Evolutionary conservation across 2,329 filamentous ascomycete species (phyloP), one percentile per base, ranked within the genome.

Genomic region (Pseudogymnoascus sp.): DNA sequence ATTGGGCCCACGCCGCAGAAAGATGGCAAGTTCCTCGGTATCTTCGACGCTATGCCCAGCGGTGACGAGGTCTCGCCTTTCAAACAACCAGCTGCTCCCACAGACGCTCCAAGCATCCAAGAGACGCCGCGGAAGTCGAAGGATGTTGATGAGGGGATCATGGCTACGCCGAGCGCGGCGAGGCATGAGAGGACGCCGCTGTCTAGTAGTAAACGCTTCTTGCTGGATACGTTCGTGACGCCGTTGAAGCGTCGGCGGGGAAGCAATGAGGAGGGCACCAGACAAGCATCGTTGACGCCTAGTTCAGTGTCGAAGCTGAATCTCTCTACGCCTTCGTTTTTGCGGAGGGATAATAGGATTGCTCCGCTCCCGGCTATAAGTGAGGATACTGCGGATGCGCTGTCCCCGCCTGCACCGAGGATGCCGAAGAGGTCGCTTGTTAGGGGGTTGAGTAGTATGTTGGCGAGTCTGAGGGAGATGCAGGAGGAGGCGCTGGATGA

Each of bases 1-100:
- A 83, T 95, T 66, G 89, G 89, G 2, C 90, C 90, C 1, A 95
- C 90, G 11, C 90, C 90, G 2, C 90, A 93, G 71, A 85, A 86
- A 66, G 88, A 93, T 72, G 90, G 90, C 29, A 84, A 84, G 18
- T 86, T 92, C 0, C 79, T 95, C 2, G 89, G 90, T 4, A 76
- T 95, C 16, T 95, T 95, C 72, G 90, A 93, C 71, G 76, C 89
- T 10, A 76, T 91, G 6, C 77, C 79, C 26, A 79, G 83, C 64
- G 77, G 78, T 45, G 78, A 79, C 21, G 74, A 79, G 23, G 64
- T 63, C 21, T 67, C 69, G 12, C 70, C 70, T 3, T 67, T 67
- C 2, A 67, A 66, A 16, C 47, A 31, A 4, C 8, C 16, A 69
- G 74, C 4, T 69, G 69, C 4, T 63, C 69, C 4, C 75, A 77